Percentiles rank a stretch among this genome's conserved stretches.
Evolutionary conservation across 805 yeast species (phyloP).

Genomic region (Phaffomyces opuntiae): DNA sequence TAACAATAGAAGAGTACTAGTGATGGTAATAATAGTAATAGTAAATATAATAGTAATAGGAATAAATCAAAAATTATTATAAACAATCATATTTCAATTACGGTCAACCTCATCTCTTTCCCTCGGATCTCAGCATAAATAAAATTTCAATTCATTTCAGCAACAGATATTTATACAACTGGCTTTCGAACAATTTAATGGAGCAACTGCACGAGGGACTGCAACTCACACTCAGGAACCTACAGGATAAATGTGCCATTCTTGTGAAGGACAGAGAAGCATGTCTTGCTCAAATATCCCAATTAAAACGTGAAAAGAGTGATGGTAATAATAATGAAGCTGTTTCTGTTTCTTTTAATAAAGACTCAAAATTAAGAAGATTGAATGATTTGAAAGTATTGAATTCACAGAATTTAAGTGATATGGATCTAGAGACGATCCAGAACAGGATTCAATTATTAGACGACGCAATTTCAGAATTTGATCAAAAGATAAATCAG

Average conservation of each 20-base stretch:
- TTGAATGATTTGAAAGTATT: constrained; percentile 1
- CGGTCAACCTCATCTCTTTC: no score
- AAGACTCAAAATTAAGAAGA: constrained; percentile 14
- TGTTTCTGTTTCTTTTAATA: constrained; percentile 13
- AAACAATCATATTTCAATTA: no score
- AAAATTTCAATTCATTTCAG: no score
- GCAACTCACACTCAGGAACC: constrained; percentile 2
- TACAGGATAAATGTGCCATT: constrained; percentile 4
- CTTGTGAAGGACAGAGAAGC: constrained; percentile 15
- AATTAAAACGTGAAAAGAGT: constrained; percentile 5
- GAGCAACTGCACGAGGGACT: constrained; percentile 11
- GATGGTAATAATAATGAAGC: constrained; percentile 8
- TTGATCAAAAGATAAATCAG: constrained; percentile 32
- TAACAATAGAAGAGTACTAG: background rate
- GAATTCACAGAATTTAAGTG: background rate
- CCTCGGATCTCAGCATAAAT: no score
- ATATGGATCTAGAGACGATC: constrained; percentile 26
- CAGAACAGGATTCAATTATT: constrained; percentile 24
- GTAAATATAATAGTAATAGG: no score
- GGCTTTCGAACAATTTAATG: constrained; percentile 3
- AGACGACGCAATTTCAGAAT: constrained; percentile 33
- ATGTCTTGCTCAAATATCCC: constrained; percentile 17
- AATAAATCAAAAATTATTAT: no score
- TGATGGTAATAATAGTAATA: no score
- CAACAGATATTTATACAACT: no score